phyloP scores from a whole-genome alignment of 2,329 filamentous ascomycete genomes.

The Diaporthe ilicicola region DNA sequence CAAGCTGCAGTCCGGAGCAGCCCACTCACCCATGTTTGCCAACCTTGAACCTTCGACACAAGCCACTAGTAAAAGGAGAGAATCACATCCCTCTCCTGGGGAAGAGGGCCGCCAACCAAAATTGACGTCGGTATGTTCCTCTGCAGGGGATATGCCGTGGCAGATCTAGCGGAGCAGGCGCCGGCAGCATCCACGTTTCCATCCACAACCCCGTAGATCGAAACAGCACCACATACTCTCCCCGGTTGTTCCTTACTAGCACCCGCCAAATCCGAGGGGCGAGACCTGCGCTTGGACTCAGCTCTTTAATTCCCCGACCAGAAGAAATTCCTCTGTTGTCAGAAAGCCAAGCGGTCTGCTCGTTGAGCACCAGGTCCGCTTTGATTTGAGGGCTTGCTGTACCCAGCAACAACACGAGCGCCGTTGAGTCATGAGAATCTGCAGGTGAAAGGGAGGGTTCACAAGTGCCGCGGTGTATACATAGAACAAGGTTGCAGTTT shows the following conservation, averaged over 20 bases:
- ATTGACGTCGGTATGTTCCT: constrained; percentile 16
- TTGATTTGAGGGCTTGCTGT: neutral
- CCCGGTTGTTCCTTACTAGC: neutral
- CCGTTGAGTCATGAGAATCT: neutral
- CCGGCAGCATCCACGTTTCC: neutral
- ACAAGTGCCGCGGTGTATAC: constrained; percentile 12
- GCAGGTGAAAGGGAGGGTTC: neutral
- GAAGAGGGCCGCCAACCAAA: neutral
- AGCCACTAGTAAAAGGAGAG: constrained; percentile 19
- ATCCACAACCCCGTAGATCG: neutral
- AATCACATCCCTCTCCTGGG: neutral
- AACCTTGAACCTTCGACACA: neutral
- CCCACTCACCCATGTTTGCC: neutral
- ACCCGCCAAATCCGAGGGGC: neutral
- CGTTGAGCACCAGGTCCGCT: neutral
- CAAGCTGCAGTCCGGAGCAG: neutral
- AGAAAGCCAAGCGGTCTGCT: neutral
- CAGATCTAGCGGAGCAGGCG: neutral
- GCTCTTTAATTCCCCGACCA: neutral
- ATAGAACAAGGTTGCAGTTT: constrained; percentile 3
- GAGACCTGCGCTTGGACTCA: neutral
- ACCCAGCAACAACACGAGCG: neutral
- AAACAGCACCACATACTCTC: neutral
- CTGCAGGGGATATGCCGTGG: constrained; percentile 10
- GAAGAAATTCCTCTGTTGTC: constrained; percentile 4